Conservation (phyloP, 2,329 filamentous ascomycete genomes). For the Fusarium sp. region DNA sequence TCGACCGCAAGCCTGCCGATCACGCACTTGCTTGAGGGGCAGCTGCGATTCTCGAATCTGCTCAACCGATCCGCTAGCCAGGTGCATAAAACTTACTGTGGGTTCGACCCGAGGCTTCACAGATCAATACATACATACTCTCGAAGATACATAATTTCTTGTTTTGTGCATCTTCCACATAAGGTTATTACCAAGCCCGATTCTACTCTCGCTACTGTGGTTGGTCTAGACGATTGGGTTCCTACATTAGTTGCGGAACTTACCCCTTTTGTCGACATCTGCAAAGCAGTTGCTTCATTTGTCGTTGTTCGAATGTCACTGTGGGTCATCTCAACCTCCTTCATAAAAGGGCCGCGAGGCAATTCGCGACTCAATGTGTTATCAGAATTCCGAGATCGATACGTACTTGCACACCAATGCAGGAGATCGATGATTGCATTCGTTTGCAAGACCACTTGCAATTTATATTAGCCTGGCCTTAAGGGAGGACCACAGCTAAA, state of each 20-base stretch:
- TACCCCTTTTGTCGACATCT: slow-evolving; percentile 29
- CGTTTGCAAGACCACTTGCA: not conserved
- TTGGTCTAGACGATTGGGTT: slow-evolving; percentile 24
- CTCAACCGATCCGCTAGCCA: not conserved
- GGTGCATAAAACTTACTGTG: slow-evolving; percentile 1
- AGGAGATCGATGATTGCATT: slow-evolving; percentile 15
- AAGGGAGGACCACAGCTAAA: slow-evolving; percentile 9
- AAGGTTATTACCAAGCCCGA: slow-evolving; percentile 31
- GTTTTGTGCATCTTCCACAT: slow-evolving; percentile 23
- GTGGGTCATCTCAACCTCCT: slow-evolving; percentile 37
- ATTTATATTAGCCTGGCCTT: not conserved
- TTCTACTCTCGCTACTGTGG: slow-evolving; percentile 6
- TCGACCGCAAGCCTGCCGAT: slow-evolving; percentile 10
- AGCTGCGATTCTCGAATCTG: not conserved
- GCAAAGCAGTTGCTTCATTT: slow-evolving; percentile 13
- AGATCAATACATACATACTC: not conserved
- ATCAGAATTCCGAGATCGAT: slow-evolving; percentile 10
- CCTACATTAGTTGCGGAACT: slow-evolving; percentile 39
- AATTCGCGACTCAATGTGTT: slow-evolving; percentile 29
- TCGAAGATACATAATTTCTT: slow-evolving; percentile 20
- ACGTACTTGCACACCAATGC: slow-evolving; percentile 13
- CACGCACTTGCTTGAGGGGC: slow-evolving; percentile 1
- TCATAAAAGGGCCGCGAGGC: slow-evolving; percentile 40
- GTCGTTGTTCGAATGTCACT: slow-evolving; percentile 29
- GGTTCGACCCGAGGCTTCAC: not conserved